Evolutionary conservation across 768 basidiomycete species (phyloP), one percentile per base, ranked within the genome.

Genomic region (Collybia mongolica): DNA sequence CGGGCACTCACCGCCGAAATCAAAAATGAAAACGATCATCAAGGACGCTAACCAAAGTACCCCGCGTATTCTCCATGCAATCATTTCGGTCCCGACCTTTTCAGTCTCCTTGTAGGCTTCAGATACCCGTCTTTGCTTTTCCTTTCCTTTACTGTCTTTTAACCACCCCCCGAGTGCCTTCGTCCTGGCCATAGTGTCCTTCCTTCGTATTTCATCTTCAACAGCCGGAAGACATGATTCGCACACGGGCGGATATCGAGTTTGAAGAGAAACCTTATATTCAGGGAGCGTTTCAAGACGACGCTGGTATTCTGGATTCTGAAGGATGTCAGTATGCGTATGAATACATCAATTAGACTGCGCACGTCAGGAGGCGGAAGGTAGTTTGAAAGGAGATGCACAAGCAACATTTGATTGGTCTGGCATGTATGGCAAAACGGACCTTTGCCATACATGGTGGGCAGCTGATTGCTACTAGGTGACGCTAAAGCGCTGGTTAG

Each of bases 191-290:
- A 91, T 90, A 47, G 86, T 77, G 54, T 96, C 86, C 57, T 88
- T 88, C 56, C 76, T 78, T 42, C 74, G 72, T 41, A 98, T 85
- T 59, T 89, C 86, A 28, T 89, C 89, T 60, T 95, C 89, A 0
- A 96, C 92, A 0, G 77, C 77, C 0, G 90, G 88, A 20, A 80
- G 73, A 60, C 94, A 98, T 3, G 72, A 66, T 0, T 74, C 71
- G 65, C 94, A 98, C 26, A 96, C 86, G 2, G 88, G 91, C 7
- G 95, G 94, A 63, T 97, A 97, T 7, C 94, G 88, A 11, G 69
- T 53, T 56, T 94, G 81, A 17, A 98, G 72, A 1, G 86, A 88
- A 55, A 80, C 76, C 36, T 81, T 78, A 66, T 97, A 96, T 37
- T 79, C 78, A 0, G 85, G 82, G 5, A 91, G 78, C 53, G 75